Base-by-base conservation (phyloP, 2,329 filamentous ascomycete species). In the Penicillium corylophilum region DNA sequence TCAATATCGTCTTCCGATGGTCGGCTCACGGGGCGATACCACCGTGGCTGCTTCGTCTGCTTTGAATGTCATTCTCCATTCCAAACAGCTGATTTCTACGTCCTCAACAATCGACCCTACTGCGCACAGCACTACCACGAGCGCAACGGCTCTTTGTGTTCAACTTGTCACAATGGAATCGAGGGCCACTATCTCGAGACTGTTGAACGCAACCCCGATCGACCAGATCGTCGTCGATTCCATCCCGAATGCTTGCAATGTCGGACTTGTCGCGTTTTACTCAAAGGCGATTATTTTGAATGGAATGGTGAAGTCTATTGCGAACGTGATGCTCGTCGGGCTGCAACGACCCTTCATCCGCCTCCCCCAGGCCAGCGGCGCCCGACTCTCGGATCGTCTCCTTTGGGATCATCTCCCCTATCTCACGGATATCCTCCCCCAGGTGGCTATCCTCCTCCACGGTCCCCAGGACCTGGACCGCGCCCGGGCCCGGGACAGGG, bases 41-140 rank as follows among this genome's bases (percentile, higher is more conserved):
- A 99, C 78, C 95, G 95, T 71, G 82, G 87, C 4, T 99, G 93
- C 71, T 97, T 99, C 68, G 89, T 93, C 10, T 99, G 94, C 79
- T 83, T 84, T 4, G 91, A 88, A 1, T 99, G 94, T 75, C 78
- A 79, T 10, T 81, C 85, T 48, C 87, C 91, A 1, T 99, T 97
- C 67, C 79, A 85, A 18, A 95, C 91, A 0, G 83, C 90, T 1
- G 91, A 94, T 53, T 97, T 97, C 64, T 99, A 99, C 69, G 92
- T 99, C 10, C 82, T 91, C 53, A 76, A 88, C 58, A 90, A 99
- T 72, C 81, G 84, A 53, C 94, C 94, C 0, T 96, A 93, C 73
- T 97, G 94, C 72, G 87, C 90, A 60, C 85, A 86, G 44, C 91
- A 97, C 72, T 99, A 97, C 69, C 94, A 99, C 74, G 83, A 88